Evolutionary conservation across 768 basidiomycete species (phyloP).

Genomic region (Dictyophora rubrovolvata): DNA sequence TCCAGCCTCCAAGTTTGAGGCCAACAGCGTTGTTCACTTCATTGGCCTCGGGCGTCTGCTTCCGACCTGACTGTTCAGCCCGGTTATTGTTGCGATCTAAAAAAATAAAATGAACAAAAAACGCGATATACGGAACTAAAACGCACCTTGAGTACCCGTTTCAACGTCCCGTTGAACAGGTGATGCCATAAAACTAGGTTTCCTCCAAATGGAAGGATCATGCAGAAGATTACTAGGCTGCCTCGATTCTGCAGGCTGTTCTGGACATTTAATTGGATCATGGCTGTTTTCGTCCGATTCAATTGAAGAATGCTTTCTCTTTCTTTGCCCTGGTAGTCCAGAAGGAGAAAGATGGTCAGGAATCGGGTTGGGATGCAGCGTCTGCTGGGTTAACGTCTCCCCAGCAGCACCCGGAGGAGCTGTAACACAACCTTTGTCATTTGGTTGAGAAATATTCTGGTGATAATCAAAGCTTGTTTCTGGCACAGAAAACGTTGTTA

Average conservation of each 20-base stretch:
- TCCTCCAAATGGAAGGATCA: not conserved
- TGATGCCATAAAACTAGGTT: not conserved
- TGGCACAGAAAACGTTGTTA: no score
- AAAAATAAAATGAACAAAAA: not conserved
- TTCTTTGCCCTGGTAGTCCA: no score
- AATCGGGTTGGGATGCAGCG: no score
- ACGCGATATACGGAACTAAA: no score
- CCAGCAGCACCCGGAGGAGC: no score
- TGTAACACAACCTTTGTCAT: no score
- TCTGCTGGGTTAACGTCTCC: no score
- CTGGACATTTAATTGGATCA: not conserved
- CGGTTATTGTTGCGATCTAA: not conserved
- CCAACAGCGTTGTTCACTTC: not conserved
- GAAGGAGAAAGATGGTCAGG: no score
- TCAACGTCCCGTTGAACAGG: not conserved
- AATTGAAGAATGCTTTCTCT: no score
- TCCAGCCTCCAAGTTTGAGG: slow-evolving; percentile 7
- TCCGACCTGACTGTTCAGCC: not conserved
- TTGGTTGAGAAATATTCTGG: no score
- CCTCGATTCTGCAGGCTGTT: not conserved
- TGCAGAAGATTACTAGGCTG: not conserved
- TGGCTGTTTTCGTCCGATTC: not conserved
- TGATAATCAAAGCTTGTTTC: no score
- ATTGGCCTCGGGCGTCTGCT: not conserved
- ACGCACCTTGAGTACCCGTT: no score